A percentile compares a stretch with the other conserved stretches of the same genome.
Conservation (phyloP, 2,329 filamentous ascomycete species). For the Penicillium sp. region DNA sequence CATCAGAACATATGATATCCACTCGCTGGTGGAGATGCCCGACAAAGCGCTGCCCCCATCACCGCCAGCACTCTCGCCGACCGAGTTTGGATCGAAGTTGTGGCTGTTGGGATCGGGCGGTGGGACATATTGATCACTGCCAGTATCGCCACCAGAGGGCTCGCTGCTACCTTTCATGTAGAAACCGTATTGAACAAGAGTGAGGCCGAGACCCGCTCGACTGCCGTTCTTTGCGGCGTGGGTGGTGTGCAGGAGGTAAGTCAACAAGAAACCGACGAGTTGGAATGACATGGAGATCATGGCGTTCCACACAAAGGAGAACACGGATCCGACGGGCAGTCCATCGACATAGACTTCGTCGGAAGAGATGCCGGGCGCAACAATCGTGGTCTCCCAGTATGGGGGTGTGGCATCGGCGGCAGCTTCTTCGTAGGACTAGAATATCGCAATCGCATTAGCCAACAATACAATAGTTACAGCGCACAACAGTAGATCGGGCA, state of each 20-base stretch:
- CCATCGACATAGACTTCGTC: slow-evolving; percentile 98
- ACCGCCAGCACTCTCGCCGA: slow-evolving; percentile 50
- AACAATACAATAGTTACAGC: neutral
- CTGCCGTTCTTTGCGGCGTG: slow-evolving; percentile 98
- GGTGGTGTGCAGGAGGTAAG: slow-evolving; percentile 95
- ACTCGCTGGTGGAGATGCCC: slow-evolving; percentile 74
- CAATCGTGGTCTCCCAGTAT: slow-evolving; percentile 98
- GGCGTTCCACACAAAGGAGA: slow-evolving; percentile 75
- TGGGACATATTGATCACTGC: slow-evolving; percentile 53
- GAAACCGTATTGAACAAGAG: slow-evolving; percentile 94
- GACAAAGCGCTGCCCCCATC: slow-evolving; percentile 47
- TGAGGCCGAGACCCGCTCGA: slow-evolving; percentile 89
- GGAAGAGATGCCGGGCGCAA: slow-evolving; percentile 85
- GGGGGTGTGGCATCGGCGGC: slow-evolving; percentile 93
- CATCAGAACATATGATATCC: slow-evolving; percentile 91
- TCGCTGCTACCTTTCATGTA: slow-evolving; percentile 74
- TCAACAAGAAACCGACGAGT: slow-evolving; percentile 94
- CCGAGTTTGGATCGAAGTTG: slow-evolving; percentile 75
- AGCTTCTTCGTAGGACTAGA: slow-evolving; percentile 93
- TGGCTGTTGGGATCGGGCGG: slow-evolving; percentile 89
- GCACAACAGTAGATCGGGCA: neutral
- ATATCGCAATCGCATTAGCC: neutral
- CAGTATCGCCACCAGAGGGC: slow-evolving; percentile 41
- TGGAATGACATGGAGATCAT: slow-evolving; percentile 99
- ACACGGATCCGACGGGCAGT: slow-evolving; percentile 84